Evolutionary conservation across 352 stramenopile genomes (phyloP).

Genomic region (Phytophthora quininea): DNA sequence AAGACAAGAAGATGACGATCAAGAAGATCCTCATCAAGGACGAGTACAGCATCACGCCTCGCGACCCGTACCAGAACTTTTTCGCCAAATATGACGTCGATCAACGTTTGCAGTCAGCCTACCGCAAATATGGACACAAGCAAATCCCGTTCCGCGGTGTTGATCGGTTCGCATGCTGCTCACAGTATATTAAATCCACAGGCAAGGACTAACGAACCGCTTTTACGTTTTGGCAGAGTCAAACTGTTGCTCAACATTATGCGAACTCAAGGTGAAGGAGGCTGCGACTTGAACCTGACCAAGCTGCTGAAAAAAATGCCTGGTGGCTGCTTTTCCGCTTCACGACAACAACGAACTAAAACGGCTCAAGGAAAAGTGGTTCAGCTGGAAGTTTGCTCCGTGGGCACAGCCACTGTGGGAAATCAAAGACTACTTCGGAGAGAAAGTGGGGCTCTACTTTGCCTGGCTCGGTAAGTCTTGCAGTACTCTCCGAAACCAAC

Average conservation of each 20-base stretch:
- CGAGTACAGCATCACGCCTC: constrained; percentile 49
- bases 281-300: constrained; percentile 63
- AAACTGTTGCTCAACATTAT: constrained; percentile 81
- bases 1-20: constrained; percentile 50
- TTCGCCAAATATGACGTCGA: constrained; percentile 84
- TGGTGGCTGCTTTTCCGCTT: constrained; percentile 66
- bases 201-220: too few species aligned
- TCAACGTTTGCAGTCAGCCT: constrained; percentile 57
- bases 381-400: constrained; percentile 63
- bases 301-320: constrained; percentile 60
- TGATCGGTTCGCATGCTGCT: constrained; percentile 45
- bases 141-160: constrained; percentile 76
- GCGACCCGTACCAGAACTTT: constrained; percentile 71
- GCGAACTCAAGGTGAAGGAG: constrained; percentile 60
- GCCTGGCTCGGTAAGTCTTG: constrained; percentile 88
- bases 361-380: constrained; percentile 61
- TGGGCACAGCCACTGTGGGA: constrained; percentile 58
- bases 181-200: too few species aligned
- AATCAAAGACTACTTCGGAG: constrained; percentile 88
- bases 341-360: constrained; percentile 60
- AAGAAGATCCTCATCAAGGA: constrained; percentile 69
- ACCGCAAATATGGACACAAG: constrained; percentile 75
- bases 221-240: constrained; percentile 34
- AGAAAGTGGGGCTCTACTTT: constrained; percentile 97
- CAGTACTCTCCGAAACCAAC: not conserved